Evolutionary conservation across 768 basidiomycete genomes (phyloP), one percentile per base, ranked within the genome.

Genomic region (Cystobasidium ongulense): DNA sequence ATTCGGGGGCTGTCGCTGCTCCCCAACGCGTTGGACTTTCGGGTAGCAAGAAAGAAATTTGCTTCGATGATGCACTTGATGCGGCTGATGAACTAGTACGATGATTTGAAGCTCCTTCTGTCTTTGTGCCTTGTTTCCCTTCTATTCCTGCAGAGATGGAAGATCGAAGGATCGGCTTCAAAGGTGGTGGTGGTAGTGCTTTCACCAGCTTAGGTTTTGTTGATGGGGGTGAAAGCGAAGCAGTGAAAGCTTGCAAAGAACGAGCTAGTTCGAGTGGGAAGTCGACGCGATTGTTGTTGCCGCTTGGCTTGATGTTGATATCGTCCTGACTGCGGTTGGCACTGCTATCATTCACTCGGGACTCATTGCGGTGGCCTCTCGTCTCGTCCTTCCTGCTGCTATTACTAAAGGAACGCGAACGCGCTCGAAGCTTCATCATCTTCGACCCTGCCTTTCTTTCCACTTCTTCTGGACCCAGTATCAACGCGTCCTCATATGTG

Each of bases 111-210:
- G 11, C 27, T 27, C 11, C 17, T 17, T 15, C 25, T 29, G 57
- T 29, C 21, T 17, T 5, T 4, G 13, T 23, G 17, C 29, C 25
- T 29, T 27, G 33, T 15, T 59, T 31, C 23, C 57, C 25, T 11
- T 29, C 25, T 59, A 2, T 31, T 27, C 8, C 13, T 15, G 25
- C 13, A 35, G 57, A 59, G 8, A 21, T 21, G 21, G 29, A 29
- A 27, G 57, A 29, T 59, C 57, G 57, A 27, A 59, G 33, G 57
- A 59, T 59, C 57, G 57, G 57, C 21, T 59, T 59, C 23, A 59
- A 27, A 5, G 57, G 57, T 15, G 27, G 25, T 27, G 57, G 25
- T 15, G 57, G 57, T 3, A 50, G 21, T 8, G 46, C 57, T 59
- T 15, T 15, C 17, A 15, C 15, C 11, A 27, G 29, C 57, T 27